A percentile compares a stretch with the other conserved stretches of the same genome.
These are phyloP conservation scores for Aspergillus texensis DNA, from an alignment of 2,329 filamentous ascomycete species.

Conservation along the genomic window DNA sequence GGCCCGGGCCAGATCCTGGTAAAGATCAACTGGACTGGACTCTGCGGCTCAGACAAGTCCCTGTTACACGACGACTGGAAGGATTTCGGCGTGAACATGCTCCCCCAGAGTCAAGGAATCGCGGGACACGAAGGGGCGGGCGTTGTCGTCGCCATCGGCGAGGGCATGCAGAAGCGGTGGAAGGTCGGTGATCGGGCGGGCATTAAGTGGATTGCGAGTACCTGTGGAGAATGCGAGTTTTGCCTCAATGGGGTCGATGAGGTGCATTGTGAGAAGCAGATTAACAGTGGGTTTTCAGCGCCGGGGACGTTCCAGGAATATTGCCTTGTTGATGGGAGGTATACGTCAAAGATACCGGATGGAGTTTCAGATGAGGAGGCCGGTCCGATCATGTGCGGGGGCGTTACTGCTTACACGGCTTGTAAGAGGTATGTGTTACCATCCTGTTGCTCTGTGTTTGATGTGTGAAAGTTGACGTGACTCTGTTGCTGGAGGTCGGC, in stretches of 20 bases:
- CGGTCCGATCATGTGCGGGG: conserved; percentile 27
- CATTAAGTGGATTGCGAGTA: conserved; percentile 22
- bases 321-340: conserved; percentile 18
- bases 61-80: conserved; percentile 11
- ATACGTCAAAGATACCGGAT: conserved; percentile 23
- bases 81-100: conserved; percentile 8
- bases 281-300: conserved; percentile 20
- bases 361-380: conserved; percentile 20
- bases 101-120: conserved; percentile 2
- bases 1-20: conserved; percentile 14
- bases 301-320: conserved; percentile 27
- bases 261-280: conserved; percentile 19
- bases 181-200: conserved; percentile 29
- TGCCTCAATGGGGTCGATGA: conserved; percentile 21
- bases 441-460: neutral
- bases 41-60: conserved; percentile 14
- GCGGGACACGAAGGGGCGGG: conserved; percentile 52
- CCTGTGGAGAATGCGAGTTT: conserved; percentile 24
- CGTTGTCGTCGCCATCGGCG: conserved; percentile 40
- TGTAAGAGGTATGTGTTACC: conserved; percentile 10
- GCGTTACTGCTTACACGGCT: conserved; percentile 27
- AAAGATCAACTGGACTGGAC: conserved; percentile 15
- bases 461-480: neutral
- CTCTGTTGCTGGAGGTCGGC: conserved; percentile 26
- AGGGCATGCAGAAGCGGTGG: conserved; percentile 16